Conservation (phyloP, 2,329 filamentous ascomycete genomes). For the Alternaria sp. region DNA sequence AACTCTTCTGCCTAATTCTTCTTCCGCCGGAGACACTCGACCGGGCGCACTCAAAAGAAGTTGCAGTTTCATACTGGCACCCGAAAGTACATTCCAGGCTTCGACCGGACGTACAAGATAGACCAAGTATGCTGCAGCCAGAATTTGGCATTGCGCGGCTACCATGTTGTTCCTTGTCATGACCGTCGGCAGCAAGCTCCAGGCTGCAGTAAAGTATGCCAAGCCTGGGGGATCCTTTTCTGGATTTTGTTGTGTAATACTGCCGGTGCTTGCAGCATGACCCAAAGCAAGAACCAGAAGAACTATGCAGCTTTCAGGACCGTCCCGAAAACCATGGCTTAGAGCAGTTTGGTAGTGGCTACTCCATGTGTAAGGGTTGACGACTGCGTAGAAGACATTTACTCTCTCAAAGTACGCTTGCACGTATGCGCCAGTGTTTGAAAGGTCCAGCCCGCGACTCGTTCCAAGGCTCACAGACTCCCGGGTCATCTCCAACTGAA, state of each 20-base stretch:
- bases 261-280: conserved; percentile 77
- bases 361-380: conserved; percentile 83
- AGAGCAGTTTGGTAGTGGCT: conserved; percentile 78
- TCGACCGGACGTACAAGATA: conserved; percentile 84
- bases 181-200: conserved; percentile 78
- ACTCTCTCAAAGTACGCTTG: conserved; percentile 83
- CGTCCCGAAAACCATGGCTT: conserved; percentile 78
- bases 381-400: conserved; percentile 86
- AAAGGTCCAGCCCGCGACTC: conserved; percentile 73
- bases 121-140: conserved; percentile 83
- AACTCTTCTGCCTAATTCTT: conserved; percentile 77
- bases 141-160: conserved; percentile 80
- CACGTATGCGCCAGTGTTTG: conserved; percentile 77
- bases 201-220: conserved; percentile 82
- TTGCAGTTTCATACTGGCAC: conserved; percentile 82
- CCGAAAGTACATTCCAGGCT: conserved; percentile 82
- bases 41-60: conserved; percentile 78
- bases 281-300: conserved; percentile 80
- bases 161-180: conserved; percentile 83
- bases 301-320: conserved; percentile 83
- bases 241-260: conserved; percentile 75
- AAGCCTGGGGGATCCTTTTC: conserved; percentile 78
- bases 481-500: conserved; percentile 82
- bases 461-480: conserved; percentile 71
- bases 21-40: conserved; percentile 73